These are phyloP conservation scores for Xylariaceae sp. DNA, from an alignment of 2,329 filamentous ascomycete species.

Conservation along the genomic window DNA sequence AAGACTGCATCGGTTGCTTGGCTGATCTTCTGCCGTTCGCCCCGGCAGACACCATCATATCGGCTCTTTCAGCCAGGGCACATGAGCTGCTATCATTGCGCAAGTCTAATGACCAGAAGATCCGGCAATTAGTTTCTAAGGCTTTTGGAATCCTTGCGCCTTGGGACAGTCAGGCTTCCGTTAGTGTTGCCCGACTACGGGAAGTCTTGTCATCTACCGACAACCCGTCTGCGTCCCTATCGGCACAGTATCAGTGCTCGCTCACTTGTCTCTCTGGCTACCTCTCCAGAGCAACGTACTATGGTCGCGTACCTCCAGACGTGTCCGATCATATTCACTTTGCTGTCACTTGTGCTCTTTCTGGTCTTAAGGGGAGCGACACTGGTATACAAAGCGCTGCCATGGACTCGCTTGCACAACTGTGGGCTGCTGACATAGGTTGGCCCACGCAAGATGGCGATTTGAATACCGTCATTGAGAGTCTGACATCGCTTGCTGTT, in stretches of 20 bases:
- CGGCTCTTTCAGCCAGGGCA: slow-evolving; percentile 40
- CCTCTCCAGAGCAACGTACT: slow-evolving; percentile 27
- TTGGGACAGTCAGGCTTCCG: slow-evolving; percentile 46
- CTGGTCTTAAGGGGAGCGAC: slow-evolving; percentile 20
- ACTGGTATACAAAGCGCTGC: slow-evolving; percentile 26
- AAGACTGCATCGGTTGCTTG: slow-evolving; percentile 29
- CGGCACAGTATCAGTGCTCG: slow-evolving; percentile 31
- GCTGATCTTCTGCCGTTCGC: slow-evolving; percentile 29
- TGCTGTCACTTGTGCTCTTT: slow-evolving; percentile 19
- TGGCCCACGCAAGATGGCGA: slow-evolving; percentile 31
- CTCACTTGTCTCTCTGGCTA: slow-evolving; percentile 29
- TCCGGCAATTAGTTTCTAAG: slow-evolving; percentile 62
- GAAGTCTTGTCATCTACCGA: slow-evolving; percentile 23
- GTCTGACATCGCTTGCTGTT: slow-evolving; percentile 62
- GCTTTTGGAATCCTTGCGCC: slow-evolving; percentile 72
- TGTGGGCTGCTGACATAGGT: slow-evolving; percentile 32
- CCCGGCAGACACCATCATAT: slow-evolving; percentile 31
- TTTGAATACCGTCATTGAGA: slow-evolving; percentile 58
- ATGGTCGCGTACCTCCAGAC: slow-evolving; percentile 22
- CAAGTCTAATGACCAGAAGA: slow-evolving; percentile 64
- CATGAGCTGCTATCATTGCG: slow-evolving; percentile 55
- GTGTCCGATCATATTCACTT: slow-evolving; percentile 26
- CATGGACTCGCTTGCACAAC: slow-evolving; percentile 30
- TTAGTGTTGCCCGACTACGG: slow-evolving; percentile 36
- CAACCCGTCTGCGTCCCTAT: slow-evolving; percentile 27